Evolutionary conservation across 2,329 filamentous ascomycete species (phyloP), one percentile per base, ranked within the genome.

Genomic region (Sporothrix curviconia): DNA sequence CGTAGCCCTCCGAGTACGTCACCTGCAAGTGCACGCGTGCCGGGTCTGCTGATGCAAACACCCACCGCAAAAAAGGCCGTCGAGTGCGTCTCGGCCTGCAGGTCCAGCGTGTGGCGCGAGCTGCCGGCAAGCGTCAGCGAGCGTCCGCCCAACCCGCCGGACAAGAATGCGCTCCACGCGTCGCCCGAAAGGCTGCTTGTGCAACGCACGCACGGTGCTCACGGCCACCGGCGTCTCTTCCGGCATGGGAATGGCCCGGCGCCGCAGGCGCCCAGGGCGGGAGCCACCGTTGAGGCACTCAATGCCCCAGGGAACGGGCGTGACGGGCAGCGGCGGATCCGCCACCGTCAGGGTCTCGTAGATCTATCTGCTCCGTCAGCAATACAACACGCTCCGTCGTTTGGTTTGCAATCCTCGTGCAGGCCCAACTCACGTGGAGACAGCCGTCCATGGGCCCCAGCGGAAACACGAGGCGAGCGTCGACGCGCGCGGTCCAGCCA

Each of bases 211-310:
- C 36, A 70, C 49, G 0, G 59, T 64, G 1, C 62, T 61, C 6
- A 70, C 61, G 1, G 25, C 34, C 0, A 65, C 58, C 0, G 43
- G 34, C 1, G 58, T 69, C 17, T 66, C 60, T 34, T 70, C 67
- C n/a, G n/a, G n/a, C n/a, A n/a, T 64, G 0, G 72, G 72, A n/a
- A 74, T 73, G 1, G 60, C 56, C 1, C 72, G 68, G n/a, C 70
- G 68, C 8, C 65, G 64, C 2, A 76, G 59, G 28, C 67, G 62
- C 73, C 73, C 75, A 0, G 72, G 72, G 0, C 69, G 51, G 5
- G 74, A 65, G 32, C 74, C 71, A 1, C 73, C 73, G 59, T 74
- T 73, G 24, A 68, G 28, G 0, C 69, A 71, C 25, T 60, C 66
- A 46, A 72, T 66, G 3, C n/a, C 62, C 59, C 71, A 71, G 2